Conservation (phyloP, 1,284 basidiomycete species). For the Paramarasmius palmivorus region DNA sequence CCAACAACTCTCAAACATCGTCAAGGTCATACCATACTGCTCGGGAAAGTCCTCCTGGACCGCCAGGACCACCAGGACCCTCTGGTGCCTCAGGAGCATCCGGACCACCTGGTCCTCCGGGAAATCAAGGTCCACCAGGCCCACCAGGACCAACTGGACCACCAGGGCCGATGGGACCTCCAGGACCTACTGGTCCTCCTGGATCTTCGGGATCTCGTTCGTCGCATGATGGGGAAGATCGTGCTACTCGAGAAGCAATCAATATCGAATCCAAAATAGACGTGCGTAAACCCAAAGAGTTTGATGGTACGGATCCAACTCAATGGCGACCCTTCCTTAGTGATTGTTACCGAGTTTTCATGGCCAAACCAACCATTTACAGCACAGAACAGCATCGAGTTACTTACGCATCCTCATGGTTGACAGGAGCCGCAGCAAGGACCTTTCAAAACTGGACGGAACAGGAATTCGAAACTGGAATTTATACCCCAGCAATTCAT, state of each 20-base stretch:
- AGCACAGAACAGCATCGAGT: background rate
- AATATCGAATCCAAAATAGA: conserved; percentile 8
- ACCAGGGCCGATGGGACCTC: background rate
- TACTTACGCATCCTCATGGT: conserved; percentile 1
- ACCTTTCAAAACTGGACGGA: background rate
- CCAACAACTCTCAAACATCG: too few species aligned
- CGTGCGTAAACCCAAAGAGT: background rate
- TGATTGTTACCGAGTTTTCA: background rate
- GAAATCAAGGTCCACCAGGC: background rate
- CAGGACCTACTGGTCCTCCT: background rate
- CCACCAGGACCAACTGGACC: background rate
- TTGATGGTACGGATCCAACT: background rate
- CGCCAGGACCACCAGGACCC: too few species aligned
- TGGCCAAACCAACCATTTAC: conserved; percentile 2
- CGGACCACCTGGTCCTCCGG: background rate
- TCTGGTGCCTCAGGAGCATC: too few species aligned
- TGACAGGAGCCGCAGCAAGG: conserved; percentile 1
- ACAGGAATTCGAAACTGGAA: background rate
- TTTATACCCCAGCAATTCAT: background rate
- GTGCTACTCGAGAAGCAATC: background rate
- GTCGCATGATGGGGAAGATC: background rate
- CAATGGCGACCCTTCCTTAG: background rate
- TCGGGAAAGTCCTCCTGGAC: too few species aligned
- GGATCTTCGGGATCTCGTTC: background rate
- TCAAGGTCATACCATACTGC: too few species aligned